Evolutionary conservation across 768 basidiomycete genomes (phyloP), one percentile per base, ranked within the genome.

Genomic region (Clitopilus hobsonii): DNA sequence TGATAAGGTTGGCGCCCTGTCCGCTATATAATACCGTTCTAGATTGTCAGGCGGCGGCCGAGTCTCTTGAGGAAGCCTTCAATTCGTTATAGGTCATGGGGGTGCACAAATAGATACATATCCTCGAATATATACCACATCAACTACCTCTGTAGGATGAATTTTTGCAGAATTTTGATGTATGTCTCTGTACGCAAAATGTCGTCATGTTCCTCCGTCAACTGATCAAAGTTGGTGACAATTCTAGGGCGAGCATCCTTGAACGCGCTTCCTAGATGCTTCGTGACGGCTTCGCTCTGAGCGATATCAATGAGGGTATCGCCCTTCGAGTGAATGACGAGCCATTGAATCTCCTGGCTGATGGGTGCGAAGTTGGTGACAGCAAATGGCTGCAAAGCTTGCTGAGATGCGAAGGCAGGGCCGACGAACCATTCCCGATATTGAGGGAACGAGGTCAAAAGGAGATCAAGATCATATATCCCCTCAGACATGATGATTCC

Each of bases 1-100:
- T 98, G 51, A 94, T 99, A 61, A 82, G 97, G 8, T 72, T 98
- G 45, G 82, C 93, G 58, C 94, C 95, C 48, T 78, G 79, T 14
- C 89, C 95, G 28, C 72, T 98, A 66, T 99, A 98, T 70, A 97
- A 89, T 67, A 86, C 87, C 11, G 75, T 85, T 61, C 71, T 74
- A 60, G 97, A 99, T 61, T 89, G 89, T 57, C 80, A 89, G 62
- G 71, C 76, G 53, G 91, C 86, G 10, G 91, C 80, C 13, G 68
- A 69, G 56, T 80, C 78, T 55, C 65, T 98, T 23, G 86, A 93
- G 51, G 73, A 81, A 54, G 83, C 75, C 10, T 71, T 90, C 50
- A 70, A 72, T 53, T 56, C 54, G 32, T 25, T 29, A 27, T 29
- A 11, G 41, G n/a, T 18, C 41, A 45, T 23, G 18, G 22, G 10